Evolutionary conservation across 2,329 filamentous ascomycete genomes (phyloP).

Genomic region (Monilinia laxa): DNA sequence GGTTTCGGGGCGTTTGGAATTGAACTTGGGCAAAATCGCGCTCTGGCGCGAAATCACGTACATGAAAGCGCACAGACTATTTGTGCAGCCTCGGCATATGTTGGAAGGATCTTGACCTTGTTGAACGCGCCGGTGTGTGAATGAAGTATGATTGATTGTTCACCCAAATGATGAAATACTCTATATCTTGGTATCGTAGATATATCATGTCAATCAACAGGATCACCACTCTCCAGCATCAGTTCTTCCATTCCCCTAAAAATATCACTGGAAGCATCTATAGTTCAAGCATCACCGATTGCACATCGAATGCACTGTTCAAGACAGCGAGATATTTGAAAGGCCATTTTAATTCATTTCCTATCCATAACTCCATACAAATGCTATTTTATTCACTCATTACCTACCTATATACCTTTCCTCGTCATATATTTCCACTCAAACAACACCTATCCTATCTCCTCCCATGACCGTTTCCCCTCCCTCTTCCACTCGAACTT

Average conservation of each 20-base stretch:
- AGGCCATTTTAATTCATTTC: slow-evolving; percentile 15
- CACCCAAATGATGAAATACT: too few relatives aligned
- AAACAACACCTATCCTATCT: neutral
- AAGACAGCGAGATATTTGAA: neutral
- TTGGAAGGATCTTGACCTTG: neutral
- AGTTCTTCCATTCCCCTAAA: neutral
- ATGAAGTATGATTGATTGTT: neutral
- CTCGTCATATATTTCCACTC: neutral
- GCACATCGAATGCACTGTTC: neutral
- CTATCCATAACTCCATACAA: slow-evolving; percentile 8
- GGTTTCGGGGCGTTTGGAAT: neutral
- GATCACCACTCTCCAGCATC: neutral
- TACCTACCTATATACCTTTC: neutral
- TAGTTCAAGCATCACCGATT: neutral
- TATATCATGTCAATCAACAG: too few relatives aligned
- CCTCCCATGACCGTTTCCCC: slow-evolving; percentile 22
- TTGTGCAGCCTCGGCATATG: neutral
- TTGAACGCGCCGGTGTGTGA: neutral
- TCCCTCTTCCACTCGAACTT: slow-evolving; percentile 29
- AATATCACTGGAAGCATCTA: neutral
- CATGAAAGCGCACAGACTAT: neutral
- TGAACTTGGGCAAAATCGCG: slow-evolving; percentile 6
- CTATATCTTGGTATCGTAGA: too few relatives aligned
- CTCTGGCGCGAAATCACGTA: neutral
- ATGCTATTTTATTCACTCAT: slow-evolving; percentile 12